These are phyloP conservation scores for Pyropia haitanensis DNA, from an alignment of 23 red algal genomes.

Conservation along the genomic window DNA sequence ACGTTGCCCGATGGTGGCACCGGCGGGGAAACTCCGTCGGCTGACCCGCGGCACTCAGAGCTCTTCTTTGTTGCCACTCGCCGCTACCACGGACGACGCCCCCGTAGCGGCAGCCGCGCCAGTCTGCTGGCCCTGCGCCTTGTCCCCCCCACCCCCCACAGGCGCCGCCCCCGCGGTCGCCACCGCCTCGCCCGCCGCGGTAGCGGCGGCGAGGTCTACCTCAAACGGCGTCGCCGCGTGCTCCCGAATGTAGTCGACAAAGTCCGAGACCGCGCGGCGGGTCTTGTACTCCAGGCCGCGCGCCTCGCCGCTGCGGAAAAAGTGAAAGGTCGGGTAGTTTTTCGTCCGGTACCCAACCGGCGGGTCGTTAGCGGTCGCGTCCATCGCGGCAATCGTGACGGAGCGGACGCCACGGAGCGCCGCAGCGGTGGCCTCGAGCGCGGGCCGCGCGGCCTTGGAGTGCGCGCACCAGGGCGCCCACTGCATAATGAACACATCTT, in stretches of 20 bases:
- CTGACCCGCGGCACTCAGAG: no score
- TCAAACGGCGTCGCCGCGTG: slow-evolving; percentile 16
- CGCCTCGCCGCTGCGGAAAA: slow-evolving; percentile 28
- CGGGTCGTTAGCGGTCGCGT: slow-evolving; percentile 46
- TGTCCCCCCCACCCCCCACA: not conserved
- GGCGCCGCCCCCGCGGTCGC: no score
- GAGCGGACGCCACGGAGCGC: slow-evolving; percentile 10
- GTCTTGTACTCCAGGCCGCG: slow-evolving; percentile 12
- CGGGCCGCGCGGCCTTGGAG: slow-evolving; percentile 5
- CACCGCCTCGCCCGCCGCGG: not conserved
- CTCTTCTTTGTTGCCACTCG: no score
- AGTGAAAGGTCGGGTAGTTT: slow-evolving; percentile 33
- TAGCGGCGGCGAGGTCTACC: not conserved
- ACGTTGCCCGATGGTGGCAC: no score
- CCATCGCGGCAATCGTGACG: slow-evolving; percentile 44
- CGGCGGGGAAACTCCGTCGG: no score
- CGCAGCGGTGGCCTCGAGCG: slow-evolving; percentile 14
- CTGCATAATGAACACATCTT: slow-evolving; percentile 50
- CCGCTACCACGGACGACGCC: no score
- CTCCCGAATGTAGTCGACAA: slow-evolving; percentile 22
- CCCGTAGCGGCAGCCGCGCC: not conserved
- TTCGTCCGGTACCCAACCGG: slow-evolving; percentile 25
- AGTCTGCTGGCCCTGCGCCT: not conserved
- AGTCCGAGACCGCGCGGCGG: slow-evolving; percentile 12
- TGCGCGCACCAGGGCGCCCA: slow-evolving; percentile 52